Evolutionary conservation across 257 asterid genomes (phyloP), one percentile per base, ranked within the genome.

Genomic region (Echites panduratus): DNA sequence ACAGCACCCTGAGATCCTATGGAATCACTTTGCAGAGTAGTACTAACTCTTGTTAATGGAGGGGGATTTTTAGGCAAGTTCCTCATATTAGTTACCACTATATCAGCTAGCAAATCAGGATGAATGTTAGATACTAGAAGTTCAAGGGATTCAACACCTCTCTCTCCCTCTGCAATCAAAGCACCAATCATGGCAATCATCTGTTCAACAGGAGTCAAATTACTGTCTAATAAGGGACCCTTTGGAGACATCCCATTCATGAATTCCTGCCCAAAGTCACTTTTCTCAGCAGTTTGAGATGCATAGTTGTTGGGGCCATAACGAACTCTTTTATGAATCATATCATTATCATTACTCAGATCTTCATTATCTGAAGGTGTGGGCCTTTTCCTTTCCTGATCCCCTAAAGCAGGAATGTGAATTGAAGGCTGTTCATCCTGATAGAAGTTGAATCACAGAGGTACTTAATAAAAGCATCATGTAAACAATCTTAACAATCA

Each of bases 51-150:
- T n/a, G 87, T 76, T 71, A 84, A 71, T 59, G 95, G 85, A 73
- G 93, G 96, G 47, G 85, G 84, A 75, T 73, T 86, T 74, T 80
- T 83, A 48, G 99, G 97, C 87, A 95, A 80, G 88, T 95, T 95
- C 82, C 84, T 87, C 99, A 95, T 90, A 83, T 92, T 95, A 22
- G 92, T 89, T 20, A 95, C 90, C 84, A 95, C 97, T 77, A 95
- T 89, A 87, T 95, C 99, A 75, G 99, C 98, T 27, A 95, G 93
- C 78, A 95, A 77, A 88, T 95, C 99, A 27, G 99, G 97, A 76
- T 86, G 97, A 67, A 92, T 87, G 71, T 84, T 84, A 52, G 98
- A 87, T 70, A 95, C 81, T 58, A 95, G 93, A 84, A 95, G 76
- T 80, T 95, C 96, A 43, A 95, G 92, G 76, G 98, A 90, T 62